Percentiles rank a stretch among this genome's conserved stretches.
Conservation (phyloP, 768 basidiomycete species). For the Sistotremastrum suecicum region DNA sequence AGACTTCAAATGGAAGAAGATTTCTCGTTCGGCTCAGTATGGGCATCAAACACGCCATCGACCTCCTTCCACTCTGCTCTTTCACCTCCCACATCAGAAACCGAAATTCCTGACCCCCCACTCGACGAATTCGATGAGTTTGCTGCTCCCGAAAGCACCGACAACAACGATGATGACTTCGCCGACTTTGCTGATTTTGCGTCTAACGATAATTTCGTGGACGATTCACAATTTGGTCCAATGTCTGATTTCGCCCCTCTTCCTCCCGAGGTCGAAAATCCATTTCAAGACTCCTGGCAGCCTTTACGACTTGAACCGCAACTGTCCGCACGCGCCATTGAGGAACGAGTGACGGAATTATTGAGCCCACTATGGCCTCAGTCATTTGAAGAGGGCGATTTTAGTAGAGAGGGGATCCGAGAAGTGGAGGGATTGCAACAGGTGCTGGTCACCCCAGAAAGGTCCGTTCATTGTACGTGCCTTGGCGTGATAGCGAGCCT, state of each 20-base stretch:
- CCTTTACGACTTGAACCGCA: constrained; percentile 52
- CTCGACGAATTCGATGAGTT: constrained; percentile 46
- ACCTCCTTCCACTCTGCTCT: constrained; percentile 10
- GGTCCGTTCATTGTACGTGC: constrained; percentile 29
- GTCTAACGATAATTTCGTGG: constrained; percentile 30
- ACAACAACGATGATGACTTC: constrained; percentile 59
- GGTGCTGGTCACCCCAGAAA: constrained; percentile 59
- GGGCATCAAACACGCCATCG: constrained; percentile 29
- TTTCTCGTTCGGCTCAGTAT: constrained; percentile 58
- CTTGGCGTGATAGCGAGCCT: background rate
- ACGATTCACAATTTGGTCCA: constrained; percentile 7
- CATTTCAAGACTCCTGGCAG: constrained; percentile 30
- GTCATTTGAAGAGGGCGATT: constrained; percentile 33
- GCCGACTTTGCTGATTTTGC: constrained; percentile 84
- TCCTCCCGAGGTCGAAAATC: constrained; percentile 15
- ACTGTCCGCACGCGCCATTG: constrained; percentile 41
- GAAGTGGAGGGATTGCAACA: constrained; percentile 73
- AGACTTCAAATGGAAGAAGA: constrained; percentile 51
- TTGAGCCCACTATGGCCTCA: constrained; percentile 52
- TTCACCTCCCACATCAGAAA: constrained; percentile 18
- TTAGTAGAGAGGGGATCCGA: constrained; percentile 61
- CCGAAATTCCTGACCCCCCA: constrained; percentile 18
- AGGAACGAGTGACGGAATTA: constrained; percentile 48
- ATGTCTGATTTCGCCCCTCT: constrained; percentile 11
- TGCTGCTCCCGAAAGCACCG: constrained; percentile 32